Conservation (phyloP, 345 rosid genomes). For the Isatis tinctoria region DNA sequence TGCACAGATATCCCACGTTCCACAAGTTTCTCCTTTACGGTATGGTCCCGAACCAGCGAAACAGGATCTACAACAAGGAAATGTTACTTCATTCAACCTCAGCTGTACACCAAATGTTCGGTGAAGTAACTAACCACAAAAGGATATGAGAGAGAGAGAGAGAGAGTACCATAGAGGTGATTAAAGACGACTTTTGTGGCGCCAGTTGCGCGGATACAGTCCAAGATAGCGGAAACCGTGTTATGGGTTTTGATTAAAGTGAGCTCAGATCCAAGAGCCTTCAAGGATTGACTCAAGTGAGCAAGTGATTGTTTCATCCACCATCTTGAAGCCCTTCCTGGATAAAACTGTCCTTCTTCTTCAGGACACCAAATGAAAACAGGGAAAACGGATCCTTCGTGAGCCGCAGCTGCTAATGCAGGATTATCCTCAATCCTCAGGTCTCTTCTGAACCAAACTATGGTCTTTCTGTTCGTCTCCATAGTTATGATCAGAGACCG, state of each 20-base stretch:
- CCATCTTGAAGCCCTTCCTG: constrained; percentile 94
- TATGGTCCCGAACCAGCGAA: constrained; percentile 82
- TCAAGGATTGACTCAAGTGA: constrained; percentile 61
- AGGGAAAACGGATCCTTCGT: constrained; percentile 70
- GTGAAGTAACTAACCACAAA: background rate
- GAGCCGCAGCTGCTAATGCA: constrained; percentile 89
- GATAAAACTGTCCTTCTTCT: constrained; percentile 87
- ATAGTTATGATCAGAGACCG: constrained; percentile 23
- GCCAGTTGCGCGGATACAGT: constrained; percentile 52
- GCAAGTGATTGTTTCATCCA: constrained; percentile 89
- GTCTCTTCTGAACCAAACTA: constrained; percentile 98
- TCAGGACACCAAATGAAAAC: constrained; percentile 91
- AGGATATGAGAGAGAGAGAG: background rate
- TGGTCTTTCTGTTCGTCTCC: constrained; percentile 48
- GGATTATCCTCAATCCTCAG: constrained; percentile 94
- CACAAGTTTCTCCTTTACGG: constrained; percentile 61
- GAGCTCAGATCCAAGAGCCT: constrained; percentile 76
- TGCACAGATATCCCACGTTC: constrained; percentile 81
- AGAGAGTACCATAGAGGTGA: constrained; percentile 71
- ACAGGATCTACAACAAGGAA: constrained; percentile 52
- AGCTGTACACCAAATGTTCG: background rate
- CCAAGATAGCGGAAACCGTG: constrained; percentile 63
- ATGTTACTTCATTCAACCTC: background rate
- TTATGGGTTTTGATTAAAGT: constrained; percentile 59
- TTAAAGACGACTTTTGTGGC: constrained; percentile 83